Base-by-base conservation (phyloP, 1,284 basidiomycete species). In the Flammula alnicola region DNA sequence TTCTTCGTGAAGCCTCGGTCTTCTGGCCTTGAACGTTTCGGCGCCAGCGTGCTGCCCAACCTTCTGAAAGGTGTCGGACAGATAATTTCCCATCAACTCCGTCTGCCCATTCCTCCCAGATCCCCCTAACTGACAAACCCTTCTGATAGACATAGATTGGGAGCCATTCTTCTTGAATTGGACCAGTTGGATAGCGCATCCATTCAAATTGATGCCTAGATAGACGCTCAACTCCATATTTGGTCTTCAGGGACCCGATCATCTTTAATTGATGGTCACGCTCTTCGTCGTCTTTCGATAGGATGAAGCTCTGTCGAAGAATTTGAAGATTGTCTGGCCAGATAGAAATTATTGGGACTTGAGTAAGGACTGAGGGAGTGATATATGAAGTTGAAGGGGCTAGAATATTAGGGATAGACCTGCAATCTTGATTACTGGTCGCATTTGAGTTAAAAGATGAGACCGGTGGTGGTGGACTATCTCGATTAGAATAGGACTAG, bases 11-110 rank as follows among this genome's bases (percentile, higher is more conserved):
- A 22, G 32, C 29, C 36, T 63, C 59, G 0, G 53, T 56, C 38
- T 59, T 57, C 26, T 38, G 31, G 2, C 22, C 33, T 19, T 37
- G 16, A 14, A 37, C 22, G 22, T 60, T 48, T 6, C 51, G 33
- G 14, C 52, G 49, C 60, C 61, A 63, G 26, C 49, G 22, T 3
- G 59, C 54, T 3, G 33, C 51, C 57, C 59, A 62, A 5, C 44
- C 47, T 9, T 50, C 51, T 7, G 32, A 37, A 10, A 63, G 37
- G 14, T 61, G 47, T 0, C 49, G 45, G n/a, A 58, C 47, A 1
- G 55, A 58, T 3, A 63, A 37, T 8, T 41, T 20, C 1, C 61
- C 59, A 35, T 59, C 46, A 9, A 59, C 14, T 3, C 61, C 57
- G 12, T 29, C 32, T 3, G 26, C 23, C 22, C 39, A 58, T 31